A percentile compares a stretch with the other conserved stretches of the same genome.
Evolutionary conservation across 164 flowering plant genomes (phyloP).

Genomic region (Saururus chinensis): DNA sequence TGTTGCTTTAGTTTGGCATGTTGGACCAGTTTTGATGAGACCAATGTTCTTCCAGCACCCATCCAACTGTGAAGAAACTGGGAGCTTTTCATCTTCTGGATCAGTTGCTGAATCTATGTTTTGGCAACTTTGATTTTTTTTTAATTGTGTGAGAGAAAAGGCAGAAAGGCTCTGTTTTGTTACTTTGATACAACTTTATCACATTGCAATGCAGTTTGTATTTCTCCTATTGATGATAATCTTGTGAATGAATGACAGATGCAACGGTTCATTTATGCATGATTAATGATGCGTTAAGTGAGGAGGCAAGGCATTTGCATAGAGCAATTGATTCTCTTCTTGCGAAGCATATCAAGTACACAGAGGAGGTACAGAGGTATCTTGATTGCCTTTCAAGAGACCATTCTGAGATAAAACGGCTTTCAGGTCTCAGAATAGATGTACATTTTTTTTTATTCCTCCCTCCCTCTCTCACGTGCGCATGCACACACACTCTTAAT

Average conservation of each 20-base stretch:
- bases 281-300: slow-evolving; percentile 60
- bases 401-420: slow-evolving; percentile 62
- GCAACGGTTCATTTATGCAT: slow-evolving; percentile 36
- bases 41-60: background rate
- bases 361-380: slow-evolving; percentile 45
- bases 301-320: slow-evolving; percentile 46
- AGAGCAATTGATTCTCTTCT: slow-evolving; percentile 56
- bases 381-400: slow-evolving; percentile 34
- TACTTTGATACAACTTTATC: background rate
- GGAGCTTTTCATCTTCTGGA: background rate
- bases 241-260: slow-evolving; percentile 35
- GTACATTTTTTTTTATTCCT: background rate
- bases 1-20: too few relatives aligned
- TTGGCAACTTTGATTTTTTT: background rate
- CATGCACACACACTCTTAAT: background rate
- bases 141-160: background rate
- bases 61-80: background rate
- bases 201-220: background rate
- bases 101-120: too few relatives aligned
- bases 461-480: background rate
- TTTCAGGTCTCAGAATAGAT: slow-evolving; percentile 44
- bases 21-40: background rate
- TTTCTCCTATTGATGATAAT: background rate
- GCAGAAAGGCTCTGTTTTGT: background rate
- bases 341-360: slow-evolving; percentile 63